Evolutionary conservation across 2,329 filamentous ascomycete genomes (phyloP).

Genomic region (Pestalotiopsis fici): DNA sequence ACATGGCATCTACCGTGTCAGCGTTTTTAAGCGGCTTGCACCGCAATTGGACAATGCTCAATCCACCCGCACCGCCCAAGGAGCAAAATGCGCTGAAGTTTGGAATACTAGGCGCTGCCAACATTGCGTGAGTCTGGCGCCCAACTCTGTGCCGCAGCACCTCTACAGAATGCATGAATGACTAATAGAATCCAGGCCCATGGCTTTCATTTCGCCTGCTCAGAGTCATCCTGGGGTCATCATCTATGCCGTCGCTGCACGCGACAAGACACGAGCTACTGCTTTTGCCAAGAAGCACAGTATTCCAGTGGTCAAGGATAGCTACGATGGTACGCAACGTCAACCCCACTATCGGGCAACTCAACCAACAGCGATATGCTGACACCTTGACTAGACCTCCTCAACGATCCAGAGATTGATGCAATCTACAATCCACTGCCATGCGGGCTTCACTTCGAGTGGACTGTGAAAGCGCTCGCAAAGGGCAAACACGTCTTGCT

Average conservation of each 20-base stretch:
- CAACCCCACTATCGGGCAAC: background rate
- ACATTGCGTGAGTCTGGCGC: background rate
- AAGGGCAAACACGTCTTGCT: slow-evolving; percentile 46
- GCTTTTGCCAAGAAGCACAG: slow-evolving; percentile 8
- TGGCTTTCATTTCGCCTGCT: slow-evolving; percentile 6
- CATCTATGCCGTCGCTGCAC: slow-evolving; percentile 4
- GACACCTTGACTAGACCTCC: slow-evolving; percentile 1
- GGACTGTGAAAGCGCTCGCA: slow-evolving; percentile 37
- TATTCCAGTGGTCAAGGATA: slow-evolving; percentile 4
- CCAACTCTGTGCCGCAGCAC: background rate
- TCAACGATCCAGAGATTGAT: slow-evolving; percentile 34
- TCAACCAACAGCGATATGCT: background rate
- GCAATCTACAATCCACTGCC: slow-evolving; percentile 44
- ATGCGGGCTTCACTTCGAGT: slow-evolving; percentile 32
- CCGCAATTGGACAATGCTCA: background rate
- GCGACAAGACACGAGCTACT: background rate
- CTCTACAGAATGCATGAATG: background rate
- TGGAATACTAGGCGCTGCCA: background rate
- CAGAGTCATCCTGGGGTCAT: slow-evolving; percentile 4
- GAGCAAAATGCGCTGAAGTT: background rate
- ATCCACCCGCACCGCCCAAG: background rate
- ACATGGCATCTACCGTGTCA: background rate
- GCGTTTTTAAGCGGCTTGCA: background rate
- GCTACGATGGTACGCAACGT: background rate
- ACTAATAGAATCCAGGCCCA: background rate